Percentiles rank a stretch among this genome's conserved stretches.
Conservation (phyloP, 2,329 filamentous ascomycete species). For the Emmonsiellopsis sp. region DNA sequence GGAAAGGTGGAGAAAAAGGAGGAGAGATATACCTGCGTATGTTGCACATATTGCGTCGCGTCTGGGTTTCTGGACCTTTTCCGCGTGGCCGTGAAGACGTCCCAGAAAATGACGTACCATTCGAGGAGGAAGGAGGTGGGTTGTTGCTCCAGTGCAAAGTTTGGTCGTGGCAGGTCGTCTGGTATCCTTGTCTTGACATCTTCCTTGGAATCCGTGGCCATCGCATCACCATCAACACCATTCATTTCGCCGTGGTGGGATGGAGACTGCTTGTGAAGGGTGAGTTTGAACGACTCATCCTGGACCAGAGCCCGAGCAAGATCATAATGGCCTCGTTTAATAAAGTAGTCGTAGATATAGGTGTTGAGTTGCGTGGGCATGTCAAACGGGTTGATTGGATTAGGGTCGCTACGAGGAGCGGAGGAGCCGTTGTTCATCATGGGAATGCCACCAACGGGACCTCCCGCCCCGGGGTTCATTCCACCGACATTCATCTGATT, state of each 20-base stretch:
- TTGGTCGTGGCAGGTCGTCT: constrained; percentile 61
- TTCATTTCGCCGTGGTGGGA: constrained; percentile 59
- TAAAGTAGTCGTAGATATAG: constrained; percentile 66
- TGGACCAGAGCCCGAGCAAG: constrained; percentile 67
- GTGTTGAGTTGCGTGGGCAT: constrained; percentile 47
- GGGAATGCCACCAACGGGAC: constrained; percentile 48
- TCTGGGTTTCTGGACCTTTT: constrained; percentile 54
- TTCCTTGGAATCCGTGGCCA: constrained; percentile 78
- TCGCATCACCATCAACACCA: constrained; percentile 62
- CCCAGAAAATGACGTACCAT: constrained; percentile 98
- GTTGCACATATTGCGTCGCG: constrained; percentile 67
- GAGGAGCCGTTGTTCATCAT: constrained; percentile 46
- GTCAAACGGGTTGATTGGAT: constrained; percentile 25
- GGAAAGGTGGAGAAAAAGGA: neutral
- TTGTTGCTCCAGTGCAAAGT: constrained; percentile 54
- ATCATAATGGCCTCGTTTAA: constrained; percentile 76
- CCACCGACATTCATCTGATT: constrained; percentile 47
- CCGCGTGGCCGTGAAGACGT: constrained; percentile 80
- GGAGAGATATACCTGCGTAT: constrained; percentile 59
- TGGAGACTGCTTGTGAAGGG: constrained; percentile 56
- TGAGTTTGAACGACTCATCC: constrained; percentile 51
- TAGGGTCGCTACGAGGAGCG: constrained; percentile 34
- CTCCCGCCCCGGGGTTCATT: constrained; percentile 47
- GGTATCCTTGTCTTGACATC: constrained; percentile 65
- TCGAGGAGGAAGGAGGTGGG: constrained; percentile 79